Evolutionary conservation across 1,284 basidiomycete species (phyloP), one percentile per base, ranked within the genome.

Genomic region (Lentinula novae-zelandiae): DNA sequence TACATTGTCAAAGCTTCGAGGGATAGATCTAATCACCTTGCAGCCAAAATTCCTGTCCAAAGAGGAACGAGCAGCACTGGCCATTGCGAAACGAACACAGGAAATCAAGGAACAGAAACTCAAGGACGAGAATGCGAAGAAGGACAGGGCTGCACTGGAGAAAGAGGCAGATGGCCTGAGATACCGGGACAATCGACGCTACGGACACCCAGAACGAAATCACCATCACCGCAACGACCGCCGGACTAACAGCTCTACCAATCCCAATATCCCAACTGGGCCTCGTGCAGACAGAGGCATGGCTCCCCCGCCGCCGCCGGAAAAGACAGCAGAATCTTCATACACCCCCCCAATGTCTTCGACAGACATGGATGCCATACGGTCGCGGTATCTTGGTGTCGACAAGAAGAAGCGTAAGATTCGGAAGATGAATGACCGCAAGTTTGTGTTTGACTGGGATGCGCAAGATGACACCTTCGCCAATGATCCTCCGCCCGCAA

Each of bases 361-460:
- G 57, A 81, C 78, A 52, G 93, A 95, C 69, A 78, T 95, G 12
- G 78, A 78, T 0, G 88, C 89, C 0, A 89, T 95, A 66, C 87
- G 92, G 10, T 91, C 92, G 31, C 85, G 95, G 36, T 97, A 98
- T 72, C 86, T 98, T 22, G 95, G 95, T 7, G 90, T 91, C 17
- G 90, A 92, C 73, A 90, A 89, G 75, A 95, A 95, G 82, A 96
- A 96, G 76, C 89, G 92, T 49, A 93, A 93, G 75, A 89, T 95
- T 67, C 87, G 94, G 60, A 96, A 95, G 75, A 92, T 92, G 83
- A 92, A 90, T 68, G 94, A 96, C 71, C 90, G 95, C 73, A 96
- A 96, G 74, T 95, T 98, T 72, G 90, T 96, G n/a, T 99, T 99
- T 70, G 96, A 98, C 72, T 98, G 96, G 96, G 95, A 95, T 69